Base-by-base conservation (phyloP, 1,139 yeast genomes). In the Candida gigantensis region DNA sequence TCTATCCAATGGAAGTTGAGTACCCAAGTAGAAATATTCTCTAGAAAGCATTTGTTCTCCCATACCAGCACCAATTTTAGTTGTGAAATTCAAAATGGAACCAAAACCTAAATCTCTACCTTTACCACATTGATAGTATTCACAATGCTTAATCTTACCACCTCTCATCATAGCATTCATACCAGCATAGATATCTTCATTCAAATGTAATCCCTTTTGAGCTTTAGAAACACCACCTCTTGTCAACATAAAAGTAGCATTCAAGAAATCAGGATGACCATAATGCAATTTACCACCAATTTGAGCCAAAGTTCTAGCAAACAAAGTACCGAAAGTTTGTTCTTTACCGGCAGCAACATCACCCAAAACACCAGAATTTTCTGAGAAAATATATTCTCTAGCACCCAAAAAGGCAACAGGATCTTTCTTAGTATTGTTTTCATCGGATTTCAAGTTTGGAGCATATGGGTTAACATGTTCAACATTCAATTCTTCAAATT, bases 391-490 rank as follows among this genome's bases (percentile, higher is more conserved):
- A 42, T 75, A 75, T 44, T 75, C 81, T 42, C 81, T 55, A 0
- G 79, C 71, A 6, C 80, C 80, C 35, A 75, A 63, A 32, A 75
- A 74, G 1, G 79, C 81, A 24, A 74, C 78, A 0, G 79, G 79
- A 40, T 58, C 78, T 40, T 44, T 55, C 53, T 66, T 72, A 40
- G 66, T 62, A 19, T 51, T 51, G 26, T 58, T 55, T 25, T 58
- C 57, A 26, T 66, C 68, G 41, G 61, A 65, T 54, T 72, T 72
- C 62, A 76, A 68, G 52, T 71, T 68, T 39, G 81, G 80, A 49
- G 89, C 86, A 56, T 84, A 84, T 45, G 94, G 92, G 60, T 84
- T 84, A 47, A 81, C 81, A 54, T 83, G 90, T 60, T 85, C 95
- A 54, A 82, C 84, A 57, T 84, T 86, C 65, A 92, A 50, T 43